Percentiles rank a stretch among this genome's conserved stretches.
Conservation (phyloP, 2,329 filamentous ascomycete species). For the Nigrograna mackinnonii region DNA sequence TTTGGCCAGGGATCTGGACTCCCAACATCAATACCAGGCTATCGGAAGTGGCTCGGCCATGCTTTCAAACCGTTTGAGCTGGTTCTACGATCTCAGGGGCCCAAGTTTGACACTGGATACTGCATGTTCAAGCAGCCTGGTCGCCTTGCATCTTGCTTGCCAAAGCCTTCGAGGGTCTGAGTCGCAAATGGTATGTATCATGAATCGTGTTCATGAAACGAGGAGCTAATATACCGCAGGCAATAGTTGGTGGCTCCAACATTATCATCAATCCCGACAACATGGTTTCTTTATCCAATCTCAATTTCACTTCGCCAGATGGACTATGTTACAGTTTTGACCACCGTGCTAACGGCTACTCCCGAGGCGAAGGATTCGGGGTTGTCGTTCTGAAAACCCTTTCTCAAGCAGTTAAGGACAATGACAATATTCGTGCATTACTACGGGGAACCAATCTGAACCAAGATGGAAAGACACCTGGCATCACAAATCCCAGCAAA, state of each 20-base stretch:
- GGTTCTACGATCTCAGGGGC: constrained; percentile 10
- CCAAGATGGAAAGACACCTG: constrained; percentile 6
- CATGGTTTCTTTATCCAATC: constrained; percentile 2
- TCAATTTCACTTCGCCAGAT: constrained; percentile 27
- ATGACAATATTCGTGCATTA: constrained; percentile 10
- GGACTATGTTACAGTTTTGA: constrained; percentile 46
- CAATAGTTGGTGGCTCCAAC: constrained; percentile 4
- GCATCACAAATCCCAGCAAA: constrained; percentile 31
- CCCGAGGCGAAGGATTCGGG: constrained; percentile 62
- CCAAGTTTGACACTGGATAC: constrained; percentile 11
- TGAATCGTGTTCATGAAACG: constrained; percentile 1
- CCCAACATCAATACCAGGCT: neutral
- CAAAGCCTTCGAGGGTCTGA: constrained; percentile 24
- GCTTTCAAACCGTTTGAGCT: constrained; percentile 14
- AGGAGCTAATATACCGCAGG: neutral
- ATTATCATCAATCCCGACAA: constrained; percentile 1
- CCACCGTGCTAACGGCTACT: constrained; percentile 63
- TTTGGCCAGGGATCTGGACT: constrained; percentile 1
- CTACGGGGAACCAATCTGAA: constrained; percentile 21
- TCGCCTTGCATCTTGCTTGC: constrained; percentile 12
- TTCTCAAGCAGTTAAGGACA: constrained; percentile 3
- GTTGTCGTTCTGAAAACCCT: constrained; percentile 21
- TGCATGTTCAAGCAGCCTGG: constrained; percentile 18
- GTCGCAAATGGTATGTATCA: constrained; percentile 2
- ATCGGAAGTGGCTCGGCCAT: constrained; percentile 6